Evolutionary conservation across 805 yeast genomes (phyloP).

Genomic region (Monosporozyma yasuniensis): DNA sequence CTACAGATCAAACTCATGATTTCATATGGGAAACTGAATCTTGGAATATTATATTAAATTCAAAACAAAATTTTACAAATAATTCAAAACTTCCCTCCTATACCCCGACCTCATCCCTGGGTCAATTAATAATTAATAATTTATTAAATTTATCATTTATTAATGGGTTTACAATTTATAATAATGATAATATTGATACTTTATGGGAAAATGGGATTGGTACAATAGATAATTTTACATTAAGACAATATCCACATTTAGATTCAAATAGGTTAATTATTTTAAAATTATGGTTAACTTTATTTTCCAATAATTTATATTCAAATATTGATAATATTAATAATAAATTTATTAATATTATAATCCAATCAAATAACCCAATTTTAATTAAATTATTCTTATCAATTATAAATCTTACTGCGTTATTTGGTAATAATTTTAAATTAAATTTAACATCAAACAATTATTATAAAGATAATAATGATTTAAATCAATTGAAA

Average conservation of each 20-base stretch:
- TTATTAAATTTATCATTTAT: conserved; percentile 23
- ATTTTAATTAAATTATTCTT: background rate
- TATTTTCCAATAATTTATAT: conserved; percentile 58
- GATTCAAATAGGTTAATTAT: conserved; percentile 65
- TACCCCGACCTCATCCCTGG: conserved; percentile 27
- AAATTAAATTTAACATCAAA: background rate
- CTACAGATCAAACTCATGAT: background rate
- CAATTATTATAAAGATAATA: background rate
- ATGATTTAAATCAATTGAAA: background rate
- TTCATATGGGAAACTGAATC: conserved; percentile 5
- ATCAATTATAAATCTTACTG: background rate
- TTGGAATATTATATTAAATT: conserved; percentile 8
- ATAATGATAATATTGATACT: conserved; percentile 22
- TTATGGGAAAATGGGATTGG: conserved; percentile 85
- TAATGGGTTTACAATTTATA: conserved; percentile 23
- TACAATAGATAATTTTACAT: background rate
- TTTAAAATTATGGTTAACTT: conserved; percentile 48
- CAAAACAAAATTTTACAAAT: conserved; percentile 4
- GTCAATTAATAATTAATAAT: conserved; percentile 24
- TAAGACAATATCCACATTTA: conserved; percentile 32
- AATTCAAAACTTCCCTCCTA: background rate
- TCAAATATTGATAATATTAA: background rate
- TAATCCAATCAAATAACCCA: background rate
- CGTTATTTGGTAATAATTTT: background rate
- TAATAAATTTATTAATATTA: background rate